Conservation (phyloP, 495 filamentous ascomycete species). For the Tuber indicum region DNA sequence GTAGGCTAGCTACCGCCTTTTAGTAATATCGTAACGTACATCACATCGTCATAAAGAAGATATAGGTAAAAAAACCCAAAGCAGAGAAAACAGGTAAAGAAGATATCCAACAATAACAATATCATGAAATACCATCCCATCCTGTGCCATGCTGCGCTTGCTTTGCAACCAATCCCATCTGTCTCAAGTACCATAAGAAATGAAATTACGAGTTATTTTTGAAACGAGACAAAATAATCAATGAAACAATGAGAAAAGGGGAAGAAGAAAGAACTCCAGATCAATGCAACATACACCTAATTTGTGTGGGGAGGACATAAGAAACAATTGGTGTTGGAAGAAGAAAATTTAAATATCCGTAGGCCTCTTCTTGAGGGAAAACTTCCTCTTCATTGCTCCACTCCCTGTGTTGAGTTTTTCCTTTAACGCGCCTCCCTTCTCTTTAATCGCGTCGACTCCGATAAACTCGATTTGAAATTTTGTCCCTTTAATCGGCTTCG, state of each 20-base stretch:
- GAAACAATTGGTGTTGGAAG: slow-evolving; percentile 1
- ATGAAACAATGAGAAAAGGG: neutral
- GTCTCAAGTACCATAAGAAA: slow-evolving; percentile 5
- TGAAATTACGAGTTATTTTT: neutral
- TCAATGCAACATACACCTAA: slow-evolving; percentile 12
- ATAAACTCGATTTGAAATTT: slow-evolving; percentile 38
- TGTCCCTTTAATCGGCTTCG: slow-evolving; percentile 29
- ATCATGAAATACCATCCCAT: neutral
- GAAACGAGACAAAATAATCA: neutral
- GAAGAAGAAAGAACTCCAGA: neutral
- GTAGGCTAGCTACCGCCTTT: neutral
- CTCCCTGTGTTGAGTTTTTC: slow-evolving; percentile 18
- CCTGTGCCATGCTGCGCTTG: neutral
- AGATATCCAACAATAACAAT: neutral
- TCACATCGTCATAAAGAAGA: neutral
- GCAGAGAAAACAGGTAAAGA: neutral
- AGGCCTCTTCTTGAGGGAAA: neutral
- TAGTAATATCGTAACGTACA: neutral
- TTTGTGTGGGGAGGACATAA: neutral
- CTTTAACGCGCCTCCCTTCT: slow-evolving; percentile 28
- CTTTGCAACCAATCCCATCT: neutral
- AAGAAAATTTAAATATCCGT: neutral
- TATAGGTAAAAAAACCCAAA: neutral
- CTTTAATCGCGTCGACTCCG: slow-evolving; percentile 30
- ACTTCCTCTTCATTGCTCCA: slow-evolving; percentile 2